These are phyloP conservation scores for Kwoniella heveanensis DNA, from an alignment of 768 basidiomycete species.

Conservation along the genomic window DNA sequence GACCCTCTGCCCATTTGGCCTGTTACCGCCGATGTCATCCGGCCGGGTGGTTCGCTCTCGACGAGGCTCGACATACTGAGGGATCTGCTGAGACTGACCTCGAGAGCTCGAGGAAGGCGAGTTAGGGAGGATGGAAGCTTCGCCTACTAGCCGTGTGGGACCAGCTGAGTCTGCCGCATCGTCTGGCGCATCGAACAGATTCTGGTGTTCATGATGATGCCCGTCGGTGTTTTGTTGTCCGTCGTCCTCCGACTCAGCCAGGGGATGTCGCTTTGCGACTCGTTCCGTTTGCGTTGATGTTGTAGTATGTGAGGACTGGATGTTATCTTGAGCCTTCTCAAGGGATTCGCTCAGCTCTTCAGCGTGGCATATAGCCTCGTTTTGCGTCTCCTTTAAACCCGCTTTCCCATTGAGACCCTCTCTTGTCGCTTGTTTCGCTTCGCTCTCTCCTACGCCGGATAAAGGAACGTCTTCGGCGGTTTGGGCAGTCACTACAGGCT, in stretches of 20 bases:
- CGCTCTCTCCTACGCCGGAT: neutral
- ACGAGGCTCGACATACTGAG: neutral
- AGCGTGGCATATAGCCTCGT: conserved; percentile 6
- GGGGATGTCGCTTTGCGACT: neutral
- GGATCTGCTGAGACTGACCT: neutral
- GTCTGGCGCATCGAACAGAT: neutral
- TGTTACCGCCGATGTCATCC: neutral
- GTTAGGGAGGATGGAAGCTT: conserved; percentile 41
- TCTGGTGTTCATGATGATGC: neutral
- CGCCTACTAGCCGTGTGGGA: conserved; percentile 32
- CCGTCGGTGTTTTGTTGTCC: neutral
- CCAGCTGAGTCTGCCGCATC: neutral
- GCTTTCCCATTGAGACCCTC: neutral
- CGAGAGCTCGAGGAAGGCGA: conserved; percentile 4
- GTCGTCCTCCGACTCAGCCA: neutral
- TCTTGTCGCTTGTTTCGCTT: neutral
- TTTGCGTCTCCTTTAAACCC: neutral
- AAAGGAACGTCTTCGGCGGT: too few relatives aligned
- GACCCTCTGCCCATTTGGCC: neutral
- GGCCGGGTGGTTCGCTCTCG: neutral
- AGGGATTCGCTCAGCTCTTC: conserved; percentile 10
- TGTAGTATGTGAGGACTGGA: neutral
- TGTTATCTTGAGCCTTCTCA: conserved; percentile 21
- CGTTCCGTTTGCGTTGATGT: neutral
- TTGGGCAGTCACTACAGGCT: too few relatives aligned